Evolutionary conservation across 1,284 basidiomycete species (phyloP), one percentile per base, ranked within the genome.

Genomic region (Ganoderma multipileum): DNA sequence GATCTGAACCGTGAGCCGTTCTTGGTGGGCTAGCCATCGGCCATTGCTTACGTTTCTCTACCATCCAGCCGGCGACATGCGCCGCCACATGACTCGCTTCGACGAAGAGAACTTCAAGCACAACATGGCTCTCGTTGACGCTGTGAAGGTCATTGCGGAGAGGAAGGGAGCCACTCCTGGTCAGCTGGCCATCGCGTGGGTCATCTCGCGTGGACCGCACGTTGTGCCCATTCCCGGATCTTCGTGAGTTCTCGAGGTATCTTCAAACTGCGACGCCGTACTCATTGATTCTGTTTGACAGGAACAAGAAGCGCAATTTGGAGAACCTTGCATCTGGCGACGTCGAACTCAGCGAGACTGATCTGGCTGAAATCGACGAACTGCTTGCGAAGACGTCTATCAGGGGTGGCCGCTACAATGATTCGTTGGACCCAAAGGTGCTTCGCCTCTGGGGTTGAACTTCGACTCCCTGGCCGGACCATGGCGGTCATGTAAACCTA

Each of bases 161-260:
- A 82, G 81, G 76, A 88, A 86, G 77, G 82, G 81, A 0, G 76
- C 87, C 36, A 87, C 87, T 0, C 78, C 86, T 0, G 85, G 86
- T 0, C 90, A 92, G 76, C 80, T 93, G 16, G 82, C 84, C 44
- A 81, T 93, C 44, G 89, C 90, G 0, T 93, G 89, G 89, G 82
- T 91, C 11, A 76, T 80, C 33, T 76, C 81, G 1, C 81, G 85
- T 58, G 85, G 83, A 20, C 76, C 78, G 26, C 84, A 86, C 62
- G 80, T 86, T 54, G 81, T 89, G 62, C 87, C 87, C 0, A 83
- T 89, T 57, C 87, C 88, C 0, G 87, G 87, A 5, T 87, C 85
- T 1, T 85, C 85, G 83, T 84, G 65, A 61, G 83, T 33, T 16
- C 11, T 23, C 6, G 33, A 14, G n/a, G 14, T 20, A 18, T 38